Evolutionary conservation across 208 protist species (phyloP), one percentile per base, ranked within the genome.

Genomic region (Naegleria fowleri): DNA sequence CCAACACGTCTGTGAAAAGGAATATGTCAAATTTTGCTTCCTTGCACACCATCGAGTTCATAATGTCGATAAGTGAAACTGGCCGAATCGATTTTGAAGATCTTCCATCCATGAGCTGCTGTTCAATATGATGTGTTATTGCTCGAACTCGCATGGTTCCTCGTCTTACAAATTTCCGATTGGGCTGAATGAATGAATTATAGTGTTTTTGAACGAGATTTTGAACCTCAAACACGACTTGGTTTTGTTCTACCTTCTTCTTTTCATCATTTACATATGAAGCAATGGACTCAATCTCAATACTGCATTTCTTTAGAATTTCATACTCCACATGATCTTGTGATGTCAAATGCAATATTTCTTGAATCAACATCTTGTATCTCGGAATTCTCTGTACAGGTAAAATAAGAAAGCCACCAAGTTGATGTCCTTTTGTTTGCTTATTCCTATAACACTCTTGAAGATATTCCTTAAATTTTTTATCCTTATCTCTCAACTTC

Each of bases 281-380:
- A 2, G 83, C 83, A 86, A 86, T 33, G 22, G 22, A 13, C 11
- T 33, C 40, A 86, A 86, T 86, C n/a, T 40, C 19, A 0, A 33
- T 51, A 9, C 25, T 7, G 5, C n/a, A 43, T 4, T 43, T 33
- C 11, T 29, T 48, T 0, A 86, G 6, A 22, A 25, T 19, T 33
- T 43, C 40, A 51, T 51, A 51, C 19, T 86, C 83, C 0, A 33
- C 13, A 48, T 51, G 39, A 41, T 48, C n/a, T n/a, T 7, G 7
- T 11, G 83, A 25, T 33, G 83, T 86, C 41, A 51, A 51, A 5
- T 86, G 48, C 3, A 86, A 51, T 33, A 86, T 51, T 40, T 86
- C 83, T 51, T 19, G 13, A 48, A 86, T 33, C 33, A 86, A 86
- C 38, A 86, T 48, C 48, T 51, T 86, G n/a, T 86, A 86, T 86